Conservation (phyloP, 495 filamentous ascomycete species). For the Chaetomidium leptoderma region DNA sequence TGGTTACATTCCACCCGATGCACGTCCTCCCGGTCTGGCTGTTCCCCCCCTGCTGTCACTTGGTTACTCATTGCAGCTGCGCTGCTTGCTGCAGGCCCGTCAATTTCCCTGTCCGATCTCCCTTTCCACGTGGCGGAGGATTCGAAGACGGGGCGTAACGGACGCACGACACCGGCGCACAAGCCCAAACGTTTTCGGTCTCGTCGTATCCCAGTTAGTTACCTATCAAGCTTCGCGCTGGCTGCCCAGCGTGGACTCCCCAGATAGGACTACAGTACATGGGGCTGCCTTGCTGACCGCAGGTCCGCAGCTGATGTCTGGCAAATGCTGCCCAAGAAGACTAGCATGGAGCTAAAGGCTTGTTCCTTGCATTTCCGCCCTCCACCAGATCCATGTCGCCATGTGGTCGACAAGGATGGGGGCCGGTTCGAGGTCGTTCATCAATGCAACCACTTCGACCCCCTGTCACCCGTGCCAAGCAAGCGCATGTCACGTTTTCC, state of each 20-base stretch:
- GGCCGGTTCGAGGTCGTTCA: not conserved
- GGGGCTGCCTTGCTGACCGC: no score
- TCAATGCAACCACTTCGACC: no score
- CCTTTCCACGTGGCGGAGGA: constrained; percentile 8
- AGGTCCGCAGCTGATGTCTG: no score
- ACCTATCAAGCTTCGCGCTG: no score
- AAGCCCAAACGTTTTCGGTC: not conserved
- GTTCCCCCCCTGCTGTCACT: no score
- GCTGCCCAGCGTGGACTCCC: no score
- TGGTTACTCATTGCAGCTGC: not conserved
- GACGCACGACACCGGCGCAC: not conserved
- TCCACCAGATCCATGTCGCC: not conserved
- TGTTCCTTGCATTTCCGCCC: not conserved
- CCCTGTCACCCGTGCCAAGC: no score
- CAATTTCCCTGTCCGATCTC: not conserved
- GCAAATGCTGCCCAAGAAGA: no score
- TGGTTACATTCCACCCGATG: no score
- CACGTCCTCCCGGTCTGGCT: no score
- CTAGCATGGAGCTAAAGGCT: not conserved
- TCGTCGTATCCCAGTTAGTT: not conserved
- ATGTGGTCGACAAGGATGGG: constrained; percentile 1
- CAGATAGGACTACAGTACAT: no score
- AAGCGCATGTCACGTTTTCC: not conserved
- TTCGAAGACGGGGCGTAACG: not conserved
- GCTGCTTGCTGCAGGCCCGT: not conserved